Evolutionary conservation across 106 monocot genomes (phyloP), one percentile per base, ranked within the genome.

Genomic region (Agapanthus africanus): DNA sequence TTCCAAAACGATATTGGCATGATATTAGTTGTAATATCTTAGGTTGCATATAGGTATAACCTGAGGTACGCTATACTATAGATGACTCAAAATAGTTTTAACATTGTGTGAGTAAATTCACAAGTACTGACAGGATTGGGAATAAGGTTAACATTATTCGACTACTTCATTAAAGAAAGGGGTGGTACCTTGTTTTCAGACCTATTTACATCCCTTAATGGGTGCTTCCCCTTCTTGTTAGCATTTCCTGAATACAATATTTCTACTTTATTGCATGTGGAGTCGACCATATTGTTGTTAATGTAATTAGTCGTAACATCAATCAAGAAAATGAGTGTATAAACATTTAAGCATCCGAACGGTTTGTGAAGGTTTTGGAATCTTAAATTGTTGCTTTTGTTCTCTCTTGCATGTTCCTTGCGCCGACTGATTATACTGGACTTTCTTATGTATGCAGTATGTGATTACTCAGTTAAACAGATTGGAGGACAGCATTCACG

Each of bases 401-500:
- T 39, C 23, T 37, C 23, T 28, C 23, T 42, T 66, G 40, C 40
- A 41, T 66, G n/a, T 3, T 66, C 41, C 14, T 14, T 30, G 27
- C 2, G 5, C 5, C 4, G 26, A 40, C 41, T 66, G 42, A 65
- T 71, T 65, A 40, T 56, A 30, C 19, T 4, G 34, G 26, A 66
- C n/a, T 66, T 76, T 74, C 27, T 47, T 13, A 25, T 63, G 68
- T 40, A 54, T 63, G 64, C 79, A 95, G 95, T 95, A 95, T 84
- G 91, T 86, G 35, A 73, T 86, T 54, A 84, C 71, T 63, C 91
- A 91, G 35, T 68, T 95, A 65, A 86, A 76, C 78, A 88, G 81
- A 64, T 78, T 95, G 81, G 95, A 95, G 77, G 88, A 95, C 69
- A 91, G 82, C 80, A 91, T 95, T 69, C 76, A 78, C 40, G 82